phyloP scores from a whole-genome alignment of 176 grass and related monocot species.

The Oryza meridionalis region DNA sequence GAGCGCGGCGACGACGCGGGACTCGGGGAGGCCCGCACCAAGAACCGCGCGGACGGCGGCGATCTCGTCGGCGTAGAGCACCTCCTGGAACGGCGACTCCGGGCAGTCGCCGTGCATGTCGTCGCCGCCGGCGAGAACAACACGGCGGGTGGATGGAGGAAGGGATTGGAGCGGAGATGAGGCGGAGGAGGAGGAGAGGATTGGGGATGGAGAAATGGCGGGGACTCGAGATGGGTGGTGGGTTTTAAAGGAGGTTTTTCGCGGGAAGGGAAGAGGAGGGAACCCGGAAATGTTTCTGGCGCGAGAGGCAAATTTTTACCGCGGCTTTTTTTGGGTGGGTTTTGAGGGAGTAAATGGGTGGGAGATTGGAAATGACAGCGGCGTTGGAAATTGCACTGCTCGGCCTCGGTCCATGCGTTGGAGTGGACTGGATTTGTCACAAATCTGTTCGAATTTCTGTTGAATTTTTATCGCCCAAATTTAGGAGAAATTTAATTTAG shows the following conservation, averaged over 20 bases:
- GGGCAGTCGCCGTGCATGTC: conserved; percentile 38
- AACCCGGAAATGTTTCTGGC: conserved; percentile 3
- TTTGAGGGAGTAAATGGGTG: too few relatives aligned
- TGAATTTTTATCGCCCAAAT: too few relatives aligned
- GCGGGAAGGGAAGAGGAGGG: conserved; percentile 1
- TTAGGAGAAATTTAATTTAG: too few relatives aligned
- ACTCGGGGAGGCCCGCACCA: conserved; percentile 32
- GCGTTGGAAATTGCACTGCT: too few relatives aligned
- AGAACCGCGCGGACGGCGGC: conserved; percentile 59
- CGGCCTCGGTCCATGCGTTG: too few relatives aligned
- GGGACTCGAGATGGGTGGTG: neutral
- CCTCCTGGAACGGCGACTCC: conserved; percentile 34
- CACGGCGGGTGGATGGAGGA: too few relatives aligned
- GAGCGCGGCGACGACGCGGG: conserved; percentile 56
- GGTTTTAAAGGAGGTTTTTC: neutral
- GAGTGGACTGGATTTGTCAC: too few relatives aligned
- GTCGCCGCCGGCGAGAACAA: neutral
- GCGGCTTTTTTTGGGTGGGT: too few relatives aligned
- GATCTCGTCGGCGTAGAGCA: conserved; percentile 66
- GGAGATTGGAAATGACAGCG: too few relatives aligned
- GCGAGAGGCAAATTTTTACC: neutral
- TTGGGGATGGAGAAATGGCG: conserved; percentile 30
- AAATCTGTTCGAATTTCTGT: too few relatives aligned
- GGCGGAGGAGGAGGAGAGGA: neutral
- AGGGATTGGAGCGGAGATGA: neutral